Evolutionary conservation across 2,329 filamentous ascomycete genomes (phyloP), one percentile per base, ranked within the genome.

Genomic region (Lasiodiplodia citricola): DNA sequence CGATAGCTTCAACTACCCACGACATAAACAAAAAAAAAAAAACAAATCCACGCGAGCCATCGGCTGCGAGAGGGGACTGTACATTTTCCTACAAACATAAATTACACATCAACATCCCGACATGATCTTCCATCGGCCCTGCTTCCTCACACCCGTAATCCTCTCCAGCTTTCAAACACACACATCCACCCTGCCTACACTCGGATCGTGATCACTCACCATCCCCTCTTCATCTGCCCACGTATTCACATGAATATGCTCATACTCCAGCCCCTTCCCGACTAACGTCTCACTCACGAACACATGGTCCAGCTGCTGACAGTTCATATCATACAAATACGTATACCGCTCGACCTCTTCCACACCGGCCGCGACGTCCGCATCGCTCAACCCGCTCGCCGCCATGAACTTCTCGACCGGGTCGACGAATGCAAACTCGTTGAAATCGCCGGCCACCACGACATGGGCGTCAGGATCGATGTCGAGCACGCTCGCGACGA

Each of bases 231-330:
- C 84, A 37, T 82, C 79, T 62, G 87, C 84, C 90, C 91, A 93
- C 3, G 89, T 89, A 77, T 92, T 92, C 64, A 92, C 81, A 79
- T 92, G 91, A 31, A 92, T 75, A 78, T 93, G 90, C 82, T 92
- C 88, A 72, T 88, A 87, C 73, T 82, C 78, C 18, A 83, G 79
- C 44, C 75, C 76, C 4, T 77, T 75, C 31, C 71, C 75, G 31
- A 79, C 80, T 69, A 91, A 74, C 62, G 82, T 82, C 31, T 84
- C 81, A 75, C 87, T 91, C 68, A 91, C 84, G 72, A 86, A 92
- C 80, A 91, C 87, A 80, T 92, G 90, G 77, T 92, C 91, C 21
- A 93, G 82, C 74, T 90, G 85, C 81, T 92, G 87, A 69, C 86
- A 85, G 79, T 91, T 92, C 85, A 87, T 87, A 72, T 91, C 90